Conservation (phyloP, 1,139 yeast species). For the Geotrichum bryndzae region DNA sequence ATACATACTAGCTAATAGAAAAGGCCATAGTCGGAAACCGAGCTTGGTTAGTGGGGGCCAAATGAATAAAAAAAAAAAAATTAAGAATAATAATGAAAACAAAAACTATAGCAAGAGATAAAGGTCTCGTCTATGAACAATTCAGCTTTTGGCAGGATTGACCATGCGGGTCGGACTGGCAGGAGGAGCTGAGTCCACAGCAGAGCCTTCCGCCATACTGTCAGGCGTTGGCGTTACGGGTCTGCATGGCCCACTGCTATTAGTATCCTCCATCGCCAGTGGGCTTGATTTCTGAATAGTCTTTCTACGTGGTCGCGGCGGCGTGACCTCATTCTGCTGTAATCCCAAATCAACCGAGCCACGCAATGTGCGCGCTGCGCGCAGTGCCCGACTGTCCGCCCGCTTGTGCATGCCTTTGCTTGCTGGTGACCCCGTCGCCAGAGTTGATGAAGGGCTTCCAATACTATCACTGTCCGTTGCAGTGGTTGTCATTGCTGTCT, state of each 20-base stretch:
- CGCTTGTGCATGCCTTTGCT: constrained; percentile 1
- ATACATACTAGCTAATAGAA: not conserved
- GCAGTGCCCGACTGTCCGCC: constrained; percentile 3
- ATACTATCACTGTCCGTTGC: not conserved
- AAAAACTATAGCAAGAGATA: not conserved
- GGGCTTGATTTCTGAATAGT: constrained; percentile 8
- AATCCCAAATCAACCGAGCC: constrained; percentile 8
- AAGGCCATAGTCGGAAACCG: not conserved
- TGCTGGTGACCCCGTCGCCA: not conserved
- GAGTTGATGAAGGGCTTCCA: not conserved
- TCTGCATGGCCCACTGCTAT: not conserved
- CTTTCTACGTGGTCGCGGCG: constrained; percentile 5
- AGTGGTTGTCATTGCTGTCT: not conserved
- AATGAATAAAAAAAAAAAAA: not conserved
- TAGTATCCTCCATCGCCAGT: not conserved
- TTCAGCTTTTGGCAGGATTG: not conserved
- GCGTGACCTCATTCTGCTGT: constrained; percentile 5
- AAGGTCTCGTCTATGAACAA: not conserved
- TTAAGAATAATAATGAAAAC: not conserved
- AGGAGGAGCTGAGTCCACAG: not conserved
- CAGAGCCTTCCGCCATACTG: not conserved
- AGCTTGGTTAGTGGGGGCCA: not conserved
- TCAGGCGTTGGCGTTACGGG: not conserved
- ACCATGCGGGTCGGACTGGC: not conserved
- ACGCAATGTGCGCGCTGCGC: not conserved